Evolutionary conservation across 768 basidiomycete genomes (phyloP).

Genomic region (Fomitopsis serialis): DNA sequence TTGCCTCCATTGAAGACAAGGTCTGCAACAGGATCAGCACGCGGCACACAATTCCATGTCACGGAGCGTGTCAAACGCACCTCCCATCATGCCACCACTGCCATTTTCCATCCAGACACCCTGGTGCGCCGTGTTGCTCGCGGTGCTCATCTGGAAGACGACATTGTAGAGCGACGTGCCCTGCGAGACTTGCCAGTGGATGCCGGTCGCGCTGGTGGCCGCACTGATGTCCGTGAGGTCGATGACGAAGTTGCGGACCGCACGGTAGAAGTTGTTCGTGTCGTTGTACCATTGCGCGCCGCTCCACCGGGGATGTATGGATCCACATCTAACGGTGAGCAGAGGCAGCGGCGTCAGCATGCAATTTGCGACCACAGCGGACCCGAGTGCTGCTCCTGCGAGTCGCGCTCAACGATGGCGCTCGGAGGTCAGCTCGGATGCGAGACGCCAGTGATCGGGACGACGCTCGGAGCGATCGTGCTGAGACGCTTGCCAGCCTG

Average conservation of each 20-base stretch:
- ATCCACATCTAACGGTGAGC: slow-evolving; percentile 48
- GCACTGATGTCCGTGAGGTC: slow-evolving; percentile 58
- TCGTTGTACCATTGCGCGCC: slow-evolving; percentile 57
- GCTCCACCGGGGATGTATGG: slow-evolving; percentile 64
- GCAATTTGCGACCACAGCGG: no score
- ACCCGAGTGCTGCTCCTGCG: no score
- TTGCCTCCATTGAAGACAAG: slow-evolving; percentile 48
- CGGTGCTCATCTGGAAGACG: slow-evolving; percentile 64
- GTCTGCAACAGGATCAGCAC: slow-evolving; percentile 23
- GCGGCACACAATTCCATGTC: neutral
- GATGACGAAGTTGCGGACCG: slow-evolving; percentile 70
- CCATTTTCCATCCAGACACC: slow-evolving; percentile 82
- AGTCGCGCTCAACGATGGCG: no score
- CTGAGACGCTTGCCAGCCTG: no score
- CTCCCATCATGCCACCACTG: slow-evolving; percentile 51
- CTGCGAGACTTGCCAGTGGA: slow-evolving; percentile 85
- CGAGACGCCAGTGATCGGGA: no score
- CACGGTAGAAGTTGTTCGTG: slow-evolving; percentile 71
- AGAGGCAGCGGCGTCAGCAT: neutral
- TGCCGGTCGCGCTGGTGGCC: slow-evolving; percentile 52
- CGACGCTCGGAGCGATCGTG: no score
- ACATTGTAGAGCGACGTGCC: slow-evolving; percentile 72
- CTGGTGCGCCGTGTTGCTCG: slow-evolving; percentile 58
- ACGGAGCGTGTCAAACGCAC: slow-evolving; percentile 29
- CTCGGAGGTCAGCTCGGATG: no score